phyloP scores from a whole-genome alignment of 148 eudicot genomes.

The Chenopodium suecicum region DNA sequence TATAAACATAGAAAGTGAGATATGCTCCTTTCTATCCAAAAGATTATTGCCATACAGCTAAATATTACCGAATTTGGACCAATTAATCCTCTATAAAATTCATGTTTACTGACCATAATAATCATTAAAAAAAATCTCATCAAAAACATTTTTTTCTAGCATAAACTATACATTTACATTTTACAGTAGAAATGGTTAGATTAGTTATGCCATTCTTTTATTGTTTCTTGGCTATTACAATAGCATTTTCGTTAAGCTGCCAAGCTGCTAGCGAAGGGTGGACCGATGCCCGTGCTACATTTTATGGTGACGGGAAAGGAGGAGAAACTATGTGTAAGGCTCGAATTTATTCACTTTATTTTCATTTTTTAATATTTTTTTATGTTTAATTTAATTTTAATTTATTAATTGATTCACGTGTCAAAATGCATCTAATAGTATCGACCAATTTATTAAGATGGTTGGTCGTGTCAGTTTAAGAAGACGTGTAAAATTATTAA shows the following conservation, averaged over 20 bases:
- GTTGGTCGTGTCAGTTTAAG: too few relatives aligned
- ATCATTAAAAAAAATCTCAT: neutral
- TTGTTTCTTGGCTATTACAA: neutral
- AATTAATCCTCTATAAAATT: neutral
- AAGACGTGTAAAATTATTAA: too few relatives aligned
- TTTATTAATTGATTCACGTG: too few relatives aligned
- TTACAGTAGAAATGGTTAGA: slow-evolving; percentile 11
- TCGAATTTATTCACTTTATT: neutral
- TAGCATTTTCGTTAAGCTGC: neutral
- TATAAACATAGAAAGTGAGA: neutral
- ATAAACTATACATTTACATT: neutral
- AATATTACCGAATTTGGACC: neutral
- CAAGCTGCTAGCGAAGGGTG: slow-evolving; percentile 12
- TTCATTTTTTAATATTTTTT: neutral
- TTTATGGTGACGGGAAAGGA: slow-evolving; percentile 27
- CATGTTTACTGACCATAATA: neutral
- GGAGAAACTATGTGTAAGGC: slow-evolving; percentile 31
- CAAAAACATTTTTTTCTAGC: neutral
- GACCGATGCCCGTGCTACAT: slow-evolving; percentile 35
- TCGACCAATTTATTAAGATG: too few relatives aligned
- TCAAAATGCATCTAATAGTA: too few relatives aligned
- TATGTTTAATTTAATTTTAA: too few relatives aligned
- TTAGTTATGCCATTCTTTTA: neutral
- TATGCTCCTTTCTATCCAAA: neutral
- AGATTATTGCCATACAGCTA: neutral